Percentiles rank a stretch among this genome's conserved stretches.
Evolutionary conservation across 306 rosid species (phyloP).

Genomic region (Begonia loranthoides): DNA sequence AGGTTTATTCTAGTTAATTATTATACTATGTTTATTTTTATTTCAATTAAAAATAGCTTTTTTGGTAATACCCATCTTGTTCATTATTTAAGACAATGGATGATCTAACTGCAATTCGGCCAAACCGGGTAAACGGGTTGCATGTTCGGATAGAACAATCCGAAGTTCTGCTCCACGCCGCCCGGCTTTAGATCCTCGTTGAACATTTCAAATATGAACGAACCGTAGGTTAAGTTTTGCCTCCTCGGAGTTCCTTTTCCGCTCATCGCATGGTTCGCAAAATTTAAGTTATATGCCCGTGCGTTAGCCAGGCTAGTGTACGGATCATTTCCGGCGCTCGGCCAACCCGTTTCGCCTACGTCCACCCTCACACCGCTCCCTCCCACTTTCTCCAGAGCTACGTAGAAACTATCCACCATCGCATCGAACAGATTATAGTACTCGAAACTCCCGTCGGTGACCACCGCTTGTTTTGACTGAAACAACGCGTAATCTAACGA

Average conservation of each 20-base stretch:
- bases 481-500: conserved; percentile 29
- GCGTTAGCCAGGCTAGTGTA: conserved; percentile 23
- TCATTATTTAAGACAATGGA: too few relatives aligned
- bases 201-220: conserved; percentile 13
- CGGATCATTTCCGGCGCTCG: conserved; percentile 24
- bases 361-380: conserved; percentile 21
- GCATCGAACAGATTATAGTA: conserved; percentile 24
- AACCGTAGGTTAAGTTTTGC: conserved; percentile 10
- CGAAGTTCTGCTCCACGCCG: conserved; percentile 14
- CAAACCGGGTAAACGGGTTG: conserved; percentile 8
- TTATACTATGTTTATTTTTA: too few relatives aligned
- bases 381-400: conserved; percentile 33
- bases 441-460: conserved; percentile 1
- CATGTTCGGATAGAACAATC: conserved; percentile 15
- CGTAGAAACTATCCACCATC: conserved; percentile 27
- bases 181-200: conserved; percentile 16
- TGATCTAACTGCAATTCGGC: too few relatives aligned
- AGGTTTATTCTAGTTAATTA: too few relatives aligned
- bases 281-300: conserved; percentile 19
- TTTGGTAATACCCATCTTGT: too few relatives aligned
- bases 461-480: conserved; percentile 16
- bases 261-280: conserved; percentile 24
- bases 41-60: too few relatives aligned
- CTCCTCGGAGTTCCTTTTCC: conserved; percentile 29
- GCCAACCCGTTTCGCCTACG: conserved; percentile 63